phyloP scores from a whole-genome alignment of 2,329 filamentous ascomycete species.

The Ampelomyces quisqualis region DNA sequence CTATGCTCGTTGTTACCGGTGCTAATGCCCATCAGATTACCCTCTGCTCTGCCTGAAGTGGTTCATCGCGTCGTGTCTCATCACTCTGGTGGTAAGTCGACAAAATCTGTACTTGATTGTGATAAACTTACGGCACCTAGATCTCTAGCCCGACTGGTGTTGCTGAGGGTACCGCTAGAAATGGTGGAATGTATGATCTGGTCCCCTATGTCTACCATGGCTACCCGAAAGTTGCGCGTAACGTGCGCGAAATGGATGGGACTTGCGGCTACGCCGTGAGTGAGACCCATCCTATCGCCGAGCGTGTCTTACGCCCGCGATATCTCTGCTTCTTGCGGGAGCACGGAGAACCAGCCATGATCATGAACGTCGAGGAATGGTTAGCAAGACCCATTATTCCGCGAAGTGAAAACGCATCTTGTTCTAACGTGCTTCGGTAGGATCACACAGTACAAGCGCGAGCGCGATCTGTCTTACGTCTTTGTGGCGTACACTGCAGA shows the following conservation, averaged over 20 bases:
- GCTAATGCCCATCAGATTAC: conserved; percentile 18
- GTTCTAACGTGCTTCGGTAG: conserved; percentile 1
- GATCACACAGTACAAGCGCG: conserved; percentile 23
- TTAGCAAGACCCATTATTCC: too few species aligned
- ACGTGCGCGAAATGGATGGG: conserved; percentile 26
- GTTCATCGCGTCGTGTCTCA: conserved; percentile 28
- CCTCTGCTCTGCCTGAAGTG: conserved; percentile 32
- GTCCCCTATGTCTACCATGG: conserved; percentile 34
- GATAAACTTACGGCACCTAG: conserved; percentile 9
- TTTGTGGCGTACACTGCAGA: conserved; percentile 48
- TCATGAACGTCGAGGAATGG: conserved; percentile 32
- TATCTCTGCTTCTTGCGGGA: conserved; percentile 34
- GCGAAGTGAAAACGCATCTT: too few species aligned
- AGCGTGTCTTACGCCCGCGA: conserved; percentile 30
- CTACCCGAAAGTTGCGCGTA: conserved; percentile 36
- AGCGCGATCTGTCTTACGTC: conserved; percentile 37
- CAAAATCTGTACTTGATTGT: background rate
- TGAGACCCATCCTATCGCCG: conserved; percentile 24
- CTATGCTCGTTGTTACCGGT: background rate
- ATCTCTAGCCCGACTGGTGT: conserved; percentile 21
- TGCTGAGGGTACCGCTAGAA: conserved; percentile 16
- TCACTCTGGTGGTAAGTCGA: conserved; percentile 25
- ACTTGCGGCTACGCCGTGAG: conserved; percentile 6
- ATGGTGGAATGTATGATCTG: conserved; percentile 28
- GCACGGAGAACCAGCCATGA: conserved; percentile 17